Evolutionary conservation across 2,329 filamentous ascomycete species (phyloP).

Genomic region (Arthrobotrys megalospora): DNA sequence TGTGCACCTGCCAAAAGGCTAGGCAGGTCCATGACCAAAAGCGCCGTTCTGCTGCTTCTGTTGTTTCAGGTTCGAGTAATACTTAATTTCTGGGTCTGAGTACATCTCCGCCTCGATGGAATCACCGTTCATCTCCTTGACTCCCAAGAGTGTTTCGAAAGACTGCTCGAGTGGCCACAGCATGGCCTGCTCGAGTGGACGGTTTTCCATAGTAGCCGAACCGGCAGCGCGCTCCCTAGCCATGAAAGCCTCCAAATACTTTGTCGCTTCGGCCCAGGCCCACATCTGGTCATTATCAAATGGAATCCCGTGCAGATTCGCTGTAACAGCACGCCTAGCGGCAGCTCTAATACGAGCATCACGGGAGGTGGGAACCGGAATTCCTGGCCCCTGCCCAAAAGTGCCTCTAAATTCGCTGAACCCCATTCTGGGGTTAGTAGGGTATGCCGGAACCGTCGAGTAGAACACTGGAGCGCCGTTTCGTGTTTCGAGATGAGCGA

Average conservation of each 20-base stretch:
- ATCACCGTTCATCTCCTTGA: slow-evolving; percentile 22
- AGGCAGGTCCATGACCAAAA: background rate
- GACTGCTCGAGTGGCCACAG: slow-evolving; percentile 45
- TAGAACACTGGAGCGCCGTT: slow-evolving; percentile 42
- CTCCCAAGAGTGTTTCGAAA: slow-evolving; percentile 2
- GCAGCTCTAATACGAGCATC: background rate
- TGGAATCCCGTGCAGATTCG: slow-evolving; percentile 18
- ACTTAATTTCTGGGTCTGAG: background rate
- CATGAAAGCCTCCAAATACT: slow-evolving; percentile 33
- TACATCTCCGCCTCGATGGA: background rate
- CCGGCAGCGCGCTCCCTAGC: slow-evolving; percentile 40
- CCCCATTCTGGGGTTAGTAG: slow-evolving; percentile 2
- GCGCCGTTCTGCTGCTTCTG: background rate
- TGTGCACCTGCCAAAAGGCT: too few species aligned
- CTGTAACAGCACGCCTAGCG: slow-evolving; percentile 5
- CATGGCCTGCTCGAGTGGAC: slow-evolving; percentile 31
- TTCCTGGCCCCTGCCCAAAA: slow-evolving; percentile 10
- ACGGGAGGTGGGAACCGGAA: background rate
- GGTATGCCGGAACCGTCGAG: slow-evolving; percentile 15
- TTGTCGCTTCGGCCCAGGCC: slow-evolving; percentile 32
- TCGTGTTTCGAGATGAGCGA: slow-evolving; percentile 15
- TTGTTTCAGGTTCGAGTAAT: slow-evolving; percentile 16
- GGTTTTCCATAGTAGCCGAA: slow-evolving; percentile 22
- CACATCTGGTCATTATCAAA: slow-evolving; percentile 39
- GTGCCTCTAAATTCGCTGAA: slow-evolving; percentile 29